phyloP scores from a whole-genome alignment of 1,284 basidiomycete species.

The Cryptococcus sp. region DNA sequence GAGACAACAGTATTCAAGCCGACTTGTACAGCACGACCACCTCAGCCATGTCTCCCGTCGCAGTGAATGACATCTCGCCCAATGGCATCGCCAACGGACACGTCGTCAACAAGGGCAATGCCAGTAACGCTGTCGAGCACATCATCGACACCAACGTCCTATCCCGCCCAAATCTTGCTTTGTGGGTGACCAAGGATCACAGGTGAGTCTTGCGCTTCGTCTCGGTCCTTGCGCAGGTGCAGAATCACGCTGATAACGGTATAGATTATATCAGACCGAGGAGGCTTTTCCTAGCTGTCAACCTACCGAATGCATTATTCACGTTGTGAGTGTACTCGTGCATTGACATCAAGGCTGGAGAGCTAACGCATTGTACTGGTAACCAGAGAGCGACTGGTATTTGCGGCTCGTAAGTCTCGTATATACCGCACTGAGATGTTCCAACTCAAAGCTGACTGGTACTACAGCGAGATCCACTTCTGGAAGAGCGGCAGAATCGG shows the following conservation, averaged over 20 bases:
- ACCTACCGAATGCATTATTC: constrained; percentile 32
- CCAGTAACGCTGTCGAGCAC: constrained; percentile 2
- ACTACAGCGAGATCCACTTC: constrained; percentile 29
- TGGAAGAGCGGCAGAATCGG: constrained; percentile 39
- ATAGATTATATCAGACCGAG: constrained; percentile 32
- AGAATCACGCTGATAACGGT: not conserved
- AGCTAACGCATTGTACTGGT: not conserved
- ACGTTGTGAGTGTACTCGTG: constrained; percentile 19
- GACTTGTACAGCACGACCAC: too few species aligned
- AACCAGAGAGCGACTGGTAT: constrained; percentile 28
- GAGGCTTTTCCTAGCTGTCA: constrained; percentile 31
- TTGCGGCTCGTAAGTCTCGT: constrained; percentile 20
- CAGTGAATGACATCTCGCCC: not conserved
- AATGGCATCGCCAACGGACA: not conserved
- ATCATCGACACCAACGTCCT: constrained; percentile 16
- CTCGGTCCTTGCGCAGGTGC: not conserved
- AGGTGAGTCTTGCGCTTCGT: constrained; percentile 16
- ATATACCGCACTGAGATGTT: not conserved
- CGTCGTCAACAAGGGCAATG: not conserved
- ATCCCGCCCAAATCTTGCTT: constrained; percentile 32
- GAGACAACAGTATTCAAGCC: too few species aligned
- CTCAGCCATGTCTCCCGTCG: constrained; percentile 2
- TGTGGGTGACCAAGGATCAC: constrained; percentile 39
- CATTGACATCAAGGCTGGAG: not conserved
- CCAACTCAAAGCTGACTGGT: not conserved